Conservation (phyloP, 805 yeast species). For the Scheffersomyces lignosus region DNA sequence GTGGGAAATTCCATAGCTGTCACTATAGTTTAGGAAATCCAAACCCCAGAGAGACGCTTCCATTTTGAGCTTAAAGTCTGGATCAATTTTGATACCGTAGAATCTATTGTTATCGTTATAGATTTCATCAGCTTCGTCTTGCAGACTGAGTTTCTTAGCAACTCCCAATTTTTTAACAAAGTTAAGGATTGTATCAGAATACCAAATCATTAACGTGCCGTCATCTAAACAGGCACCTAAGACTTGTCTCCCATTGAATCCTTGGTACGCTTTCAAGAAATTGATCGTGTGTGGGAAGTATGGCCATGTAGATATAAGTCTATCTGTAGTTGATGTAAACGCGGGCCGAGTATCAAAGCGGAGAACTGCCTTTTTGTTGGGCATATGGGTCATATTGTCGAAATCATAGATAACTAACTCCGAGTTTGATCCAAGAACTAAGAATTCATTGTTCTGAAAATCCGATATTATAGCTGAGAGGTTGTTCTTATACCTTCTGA, state of each 20-base stretch:
- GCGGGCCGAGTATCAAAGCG: slow-evolving; percentile 44
- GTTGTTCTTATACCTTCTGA: slow-evolving; percentile 44
- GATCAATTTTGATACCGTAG: slow-evolving; percentile 19
- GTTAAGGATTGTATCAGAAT: slow-evolving; percentile 22
- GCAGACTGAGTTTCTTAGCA: neutral
- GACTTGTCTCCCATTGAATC: slow-evolving; percentile 40
- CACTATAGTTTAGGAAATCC: slow-evolving; percentile 33
- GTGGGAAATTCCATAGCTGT: slow-evolving; percentile 15
- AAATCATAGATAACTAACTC: slow-evolving; percentile 35
- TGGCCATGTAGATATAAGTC: slow-evolving; percentile 50
- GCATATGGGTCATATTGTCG: slow-evolving; percentile 25
- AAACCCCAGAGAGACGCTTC: slow-evolving; percentile 63
- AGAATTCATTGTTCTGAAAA: slow-evolving; percentile 13
- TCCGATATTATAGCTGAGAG: slow-evolving; percentile 23
- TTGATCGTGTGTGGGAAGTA: slow-evolving; percentile 58
- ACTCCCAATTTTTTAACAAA: slow-evolving; percentile 4
- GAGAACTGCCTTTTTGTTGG: slow-evolving; percentile 23
- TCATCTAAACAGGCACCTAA: slow-evolving; percentile 55
- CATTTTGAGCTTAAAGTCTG: slow-evolving; percentile 31
- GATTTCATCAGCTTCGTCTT: neutral
- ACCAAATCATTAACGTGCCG: slow-evolving; percentile 47
- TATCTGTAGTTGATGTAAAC: slow-evolving; percentile 39
- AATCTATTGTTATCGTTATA: slow-evolving; percentile 10
- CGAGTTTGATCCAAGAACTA: slow-evolving; percentile 36
- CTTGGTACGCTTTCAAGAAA: slow-evolving; percentile 36